Percentiles rank a stretch among this genome's conserved stretches.
These are phyloP conservation scores for Blastosporella zonata DNA, from an alignment of 1,284 basidiomycete species.

Conservation along the genomic window DNA sequence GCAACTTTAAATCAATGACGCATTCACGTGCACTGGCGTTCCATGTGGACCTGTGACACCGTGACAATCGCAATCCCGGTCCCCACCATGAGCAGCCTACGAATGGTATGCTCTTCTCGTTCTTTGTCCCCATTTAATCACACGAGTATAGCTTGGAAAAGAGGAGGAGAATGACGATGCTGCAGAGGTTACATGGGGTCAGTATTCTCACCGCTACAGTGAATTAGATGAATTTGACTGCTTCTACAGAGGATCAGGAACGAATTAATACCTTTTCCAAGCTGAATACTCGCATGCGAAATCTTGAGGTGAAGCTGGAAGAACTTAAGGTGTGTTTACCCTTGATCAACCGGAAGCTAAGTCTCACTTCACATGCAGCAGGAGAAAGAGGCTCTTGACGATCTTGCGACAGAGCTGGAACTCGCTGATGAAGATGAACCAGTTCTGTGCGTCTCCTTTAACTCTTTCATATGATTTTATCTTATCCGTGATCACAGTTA, in stretches of 20 bases:
- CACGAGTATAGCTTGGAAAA: conserved; percentile 53
- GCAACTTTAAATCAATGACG: conserved; percentile 3
- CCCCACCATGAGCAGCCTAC: conserved; percentile 38
- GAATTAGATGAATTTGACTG: conserved; percentile 10
- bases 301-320: conserved; percentile 72
- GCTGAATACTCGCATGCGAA: conserved; percentile 76
- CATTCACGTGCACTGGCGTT: conserved; percentile 12
- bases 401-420: conserved; percentile 85
- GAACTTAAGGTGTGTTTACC: conserved; percentile 57
- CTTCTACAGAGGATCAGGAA: conserved; percentile 81
- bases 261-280: conserved; percentile 93
- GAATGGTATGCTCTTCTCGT: conserved; percentile 42
- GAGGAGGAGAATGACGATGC: conserved; percentile 82
- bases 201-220: not conserved
- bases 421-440: conserved; percentile 82
- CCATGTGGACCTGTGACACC: conserved; percentile 6
- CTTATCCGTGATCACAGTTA: conserved; percentile 51
- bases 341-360: not conserved
- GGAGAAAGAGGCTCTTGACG: conserved; percentile 92
- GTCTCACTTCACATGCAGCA: conserved; percentile 44
- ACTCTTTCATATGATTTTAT: not conserved
- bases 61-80: conserved; percentile 6
- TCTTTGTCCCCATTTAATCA: not conserved
- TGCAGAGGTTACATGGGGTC: conserved; percentile 91
- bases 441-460: conserved; percentile 55